phyloP scores from a whole-genome alignment of 768 basidiomycete species.

The Agaricus sinodeliciosus region DNA sequence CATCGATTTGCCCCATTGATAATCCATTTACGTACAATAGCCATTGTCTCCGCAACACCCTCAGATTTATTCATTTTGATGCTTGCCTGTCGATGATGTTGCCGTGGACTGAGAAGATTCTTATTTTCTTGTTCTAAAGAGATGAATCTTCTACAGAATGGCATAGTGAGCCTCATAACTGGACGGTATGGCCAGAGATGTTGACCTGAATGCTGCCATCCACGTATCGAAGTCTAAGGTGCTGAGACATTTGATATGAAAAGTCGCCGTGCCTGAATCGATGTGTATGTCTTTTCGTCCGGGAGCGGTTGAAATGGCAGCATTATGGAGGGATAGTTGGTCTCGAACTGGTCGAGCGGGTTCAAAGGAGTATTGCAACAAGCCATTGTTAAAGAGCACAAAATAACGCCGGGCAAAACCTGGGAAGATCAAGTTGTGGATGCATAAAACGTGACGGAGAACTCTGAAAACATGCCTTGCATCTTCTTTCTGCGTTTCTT shows the following conservation, averaged over 20 bases:
- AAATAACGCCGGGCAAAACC: slow-evolving; percentile 87
- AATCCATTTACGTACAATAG: slow-evolving; percentile 34
- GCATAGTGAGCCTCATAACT: slow-evolving; percentile 13
- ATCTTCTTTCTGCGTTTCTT: slow-evolving; percentile 86
- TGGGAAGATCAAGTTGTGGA: slow-evolving; percentile 20
- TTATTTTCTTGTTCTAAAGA: slow-evolving; percentile 39
- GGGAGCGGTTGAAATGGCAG: slow-evolving; percentile 71
- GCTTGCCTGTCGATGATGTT: slow-evolving; percentile 35
- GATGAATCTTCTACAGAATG: slow-evolving; percentile 51
- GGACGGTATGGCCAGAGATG: slow-evolving; percentile 2
- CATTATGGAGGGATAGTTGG: slow-evolving; percentile 55
- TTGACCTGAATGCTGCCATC: slow-evolving; percentile 70
- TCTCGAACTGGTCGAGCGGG: slow-evolving; percentile 70
- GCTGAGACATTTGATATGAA: slow-evolving; percentile 76
- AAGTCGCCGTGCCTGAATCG: slow-evolving; percentile 69
- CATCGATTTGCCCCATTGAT: not conserved
- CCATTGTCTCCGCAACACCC: slow-evolving; percentile 60
- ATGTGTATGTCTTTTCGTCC: slow-evolving; percentile 77
- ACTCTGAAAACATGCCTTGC: slow-evolving; percentile 50
- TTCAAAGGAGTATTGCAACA: slow-evolving; percentile 70
- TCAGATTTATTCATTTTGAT: slow-evolving; percentile 42
- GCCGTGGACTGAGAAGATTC: slow-evolving; percentile 34
- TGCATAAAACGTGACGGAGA: not conserved
- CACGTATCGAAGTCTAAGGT: slow-evolving; percentile 65
- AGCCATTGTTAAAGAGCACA: slow-evolving; percentile 56